Evolutionary conservation across 2,329 filamentous ascomycete genomes (phyloP).

Genomic region (Achaetomium macrosporum): DNA sequence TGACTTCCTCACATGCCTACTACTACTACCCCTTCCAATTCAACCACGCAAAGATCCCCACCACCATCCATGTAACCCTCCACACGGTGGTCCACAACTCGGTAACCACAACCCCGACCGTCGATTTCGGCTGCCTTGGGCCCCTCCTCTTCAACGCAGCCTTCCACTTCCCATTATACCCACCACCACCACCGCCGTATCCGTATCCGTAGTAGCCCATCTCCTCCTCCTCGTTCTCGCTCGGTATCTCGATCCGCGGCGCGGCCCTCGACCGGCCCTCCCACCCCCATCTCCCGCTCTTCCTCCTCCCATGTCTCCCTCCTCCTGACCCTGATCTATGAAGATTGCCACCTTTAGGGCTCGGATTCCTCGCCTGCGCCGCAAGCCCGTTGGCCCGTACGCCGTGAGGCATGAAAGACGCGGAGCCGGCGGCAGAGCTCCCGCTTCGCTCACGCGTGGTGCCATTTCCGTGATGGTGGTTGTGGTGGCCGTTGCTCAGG

Average conservation of each 20-base stretch:
- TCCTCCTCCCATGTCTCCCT: slow-evolving; percentile 20
- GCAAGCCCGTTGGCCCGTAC: neutral
- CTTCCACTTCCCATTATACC: slow-evolving; percentile 39
- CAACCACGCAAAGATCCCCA: slow-evolving; percentile 61
- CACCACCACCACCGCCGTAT: too few relatives aligned
- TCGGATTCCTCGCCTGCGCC: neutral
- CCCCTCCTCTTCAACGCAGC: slow-evolving; percentile 24
- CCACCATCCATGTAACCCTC: slow-evolving; percentile 57
- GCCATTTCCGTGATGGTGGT: too few relatives aligned
- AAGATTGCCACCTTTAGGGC: slow-evolving; percentile 5
- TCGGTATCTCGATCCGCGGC: slow-evolving; percentile 47
- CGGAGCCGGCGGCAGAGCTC: neutral
- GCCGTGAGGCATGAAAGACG: neutral
- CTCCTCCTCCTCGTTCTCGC: slow-evolving; percentile 38
- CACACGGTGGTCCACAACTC: slow-evolving; percentile 59
- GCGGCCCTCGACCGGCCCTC: slow-evolving; percentile 31
- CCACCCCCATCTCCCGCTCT: slow-evolving; percentile 40
- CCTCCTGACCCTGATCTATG: slow-evolving; percentile 24
- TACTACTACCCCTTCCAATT: slow-evolving; percentile 57
- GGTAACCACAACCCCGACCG: slow-evolving; percentile 43
- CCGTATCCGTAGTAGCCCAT: too few relatives aligned
- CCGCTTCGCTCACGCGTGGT: slow-evolving; percentile 2
- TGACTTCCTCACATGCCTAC: neutral
- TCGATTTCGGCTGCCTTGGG: slow-evolving; percentile 27
- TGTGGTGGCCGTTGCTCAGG: slow-evolving; percentile 1